Conservation (phyloP, 768 basidiomycete genomes). For the Saitozyma podzolica region DNA sequence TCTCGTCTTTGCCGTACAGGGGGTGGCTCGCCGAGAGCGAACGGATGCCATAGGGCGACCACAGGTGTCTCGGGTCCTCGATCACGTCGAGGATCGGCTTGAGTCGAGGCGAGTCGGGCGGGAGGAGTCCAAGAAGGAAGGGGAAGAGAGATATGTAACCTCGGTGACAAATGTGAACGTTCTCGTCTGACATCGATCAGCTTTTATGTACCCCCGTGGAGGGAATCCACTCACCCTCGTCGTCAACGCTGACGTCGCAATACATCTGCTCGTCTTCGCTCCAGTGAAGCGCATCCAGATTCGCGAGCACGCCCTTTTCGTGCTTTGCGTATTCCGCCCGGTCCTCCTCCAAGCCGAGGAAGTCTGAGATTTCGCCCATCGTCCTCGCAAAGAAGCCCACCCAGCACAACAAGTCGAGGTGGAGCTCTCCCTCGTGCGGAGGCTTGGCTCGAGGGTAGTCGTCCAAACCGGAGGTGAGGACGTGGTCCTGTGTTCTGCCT, state of each 20-base stretch:
- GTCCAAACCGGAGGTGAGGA: conserved; percentile 93
- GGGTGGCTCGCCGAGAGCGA: conserved; percentile 84
- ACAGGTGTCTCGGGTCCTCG: conserved; percentile 76
- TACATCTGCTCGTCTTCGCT: conserved; percentile 86
- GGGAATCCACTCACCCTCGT: conserved; percentile 65
- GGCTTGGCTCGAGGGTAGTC: conserved; percentile 84
- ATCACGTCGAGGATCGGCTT: conserved; percentile 78
- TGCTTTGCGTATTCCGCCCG: conserved; percentile 71
- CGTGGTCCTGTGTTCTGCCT: conserved; percentile 70
- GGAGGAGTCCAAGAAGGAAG: conserved; percentile 77
- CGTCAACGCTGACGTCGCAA: conserved; percentile 81
- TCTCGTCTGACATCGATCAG: conserved; percentile 67
- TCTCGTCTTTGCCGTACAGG: conserved; percentile 87
- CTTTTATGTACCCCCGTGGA: background rate
- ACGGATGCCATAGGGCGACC: conserved; percentile 87
- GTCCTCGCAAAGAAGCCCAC: conserved; percentile 94
- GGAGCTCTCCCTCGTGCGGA: conserved; percentile 86
- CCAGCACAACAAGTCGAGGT: conserved; percentile 91
- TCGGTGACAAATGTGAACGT: conserved; percentile 82
- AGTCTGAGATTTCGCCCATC: conserved; percentile 86
- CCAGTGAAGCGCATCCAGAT: conserved; percentile 94
- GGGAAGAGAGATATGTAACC: conserved; percentile 96
- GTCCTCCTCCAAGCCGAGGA: conserved; percentile 83
- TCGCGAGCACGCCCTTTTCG: conserved; percentile 75
- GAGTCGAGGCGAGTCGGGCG: conserved; percentile 74